Conservation (phyloP, 2,329 filamentous ascomycete species). For the Westerdykella sp. region DNA sequence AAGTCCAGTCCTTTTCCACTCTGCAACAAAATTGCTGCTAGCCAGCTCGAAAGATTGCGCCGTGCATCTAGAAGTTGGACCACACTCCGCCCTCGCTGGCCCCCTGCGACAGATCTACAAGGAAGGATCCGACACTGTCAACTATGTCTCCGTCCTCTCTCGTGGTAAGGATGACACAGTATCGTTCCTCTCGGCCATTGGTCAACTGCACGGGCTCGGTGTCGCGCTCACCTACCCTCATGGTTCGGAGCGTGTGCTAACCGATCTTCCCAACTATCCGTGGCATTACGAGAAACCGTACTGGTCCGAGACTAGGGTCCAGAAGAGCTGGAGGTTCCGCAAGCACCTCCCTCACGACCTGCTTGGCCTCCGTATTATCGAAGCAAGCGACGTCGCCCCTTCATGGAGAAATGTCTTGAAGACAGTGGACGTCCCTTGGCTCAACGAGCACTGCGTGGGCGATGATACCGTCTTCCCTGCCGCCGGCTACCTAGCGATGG, state of each 20-base stretch:
- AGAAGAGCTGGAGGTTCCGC: neutral
- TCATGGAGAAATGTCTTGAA: conserved; percentile 9
- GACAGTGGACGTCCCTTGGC: conserved; percentile 15
- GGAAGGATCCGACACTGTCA: neutral
- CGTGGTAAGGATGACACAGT: neutral
- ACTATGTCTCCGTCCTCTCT: neutral
- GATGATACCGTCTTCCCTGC: conserved; percentile 18
- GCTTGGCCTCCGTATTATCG: neutral
- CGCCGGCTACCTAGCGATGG: conserved; percentile 21
- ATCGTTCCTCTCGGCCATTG: conserved; percentile 5
- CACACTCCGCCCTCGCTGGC: conserved; percentile 40
- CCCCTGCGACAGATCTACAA: conserved; percentile 32
- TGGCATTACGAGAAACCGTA: neutral
- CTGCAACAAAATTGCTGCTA: no score
- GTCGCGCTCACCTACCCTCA: conserved; percentile 1
- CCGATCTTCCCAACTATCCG: conserved; percentile 4
- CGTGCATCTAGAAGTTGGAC: conserved; percentile 5
- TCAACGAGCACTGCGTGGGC: conserved; percentile 13
- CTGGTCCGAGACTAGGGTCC: conserved; percentile 2
- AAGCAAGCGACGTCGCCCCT: neutral
- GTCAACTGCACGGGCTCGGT: conserved; percentile 5
- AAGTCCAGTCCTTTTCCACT: no score
- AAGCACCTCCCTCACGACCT: neutral
- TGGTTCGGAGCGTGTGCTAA: neutral
- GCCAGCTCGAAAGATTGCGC: neutral